Conservation (phyloP, 345 rosid genomes). For the Arabidopsis thaliana region DNA sequence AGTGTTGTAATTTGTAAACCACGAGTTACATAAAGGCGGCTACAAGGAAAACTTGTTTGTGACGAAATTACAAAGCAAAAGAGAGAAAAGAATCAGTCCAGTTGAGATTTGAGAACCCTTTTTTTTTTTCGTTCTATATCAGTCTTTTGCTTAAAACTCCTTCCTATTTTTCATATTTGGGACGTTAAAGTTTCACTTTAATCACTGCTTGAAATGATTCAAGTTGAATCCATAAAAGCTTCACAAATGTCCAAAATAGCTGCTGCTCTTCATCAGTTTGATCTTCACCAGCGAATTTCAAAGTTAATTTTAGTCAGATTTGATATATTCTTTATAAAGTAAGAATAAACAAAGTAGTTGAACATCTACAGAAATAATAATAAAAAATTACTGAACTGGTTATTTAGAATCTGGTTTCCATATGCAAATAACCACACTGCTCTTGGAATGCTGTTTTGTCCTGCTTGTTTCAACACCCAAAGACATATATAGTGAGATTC, state of each 20-base stretch:
- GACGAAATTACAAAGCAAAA: conserved; percentile 1
- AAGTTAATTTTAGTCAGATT: conserved; percentile 10
- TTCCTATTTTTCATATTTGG: neutral
- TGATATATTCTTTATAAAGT: neutral
- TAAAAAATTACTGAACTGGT: conserved; percentile 22
- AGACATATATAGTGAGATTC: conserved; percentile 16
- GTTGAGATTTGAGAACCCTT: neutral
- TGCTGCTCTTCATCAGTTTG: conserved; percentile 23
- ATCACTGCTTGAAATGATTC: conserved; percentile 3
- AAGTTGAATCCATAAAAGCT: conserved; percentile 24
- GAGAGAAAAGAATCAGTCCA: neutral
- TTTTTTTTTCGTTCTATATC: neutral
- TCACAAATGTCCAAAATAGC: conserved; percentile 32
- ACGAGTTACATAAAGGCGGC: conserved; percentile 9
- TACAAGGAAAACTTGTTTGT: conserved; percentile 9
- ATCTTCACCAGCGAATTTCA: conserved; percentile 10
- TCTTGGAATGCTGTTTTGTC: conserved; percentile 39
- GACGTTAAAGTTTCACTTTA: conserved; percentile 12
- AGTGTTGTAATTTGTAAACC: neutral
- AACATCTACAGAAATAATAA: neutral
- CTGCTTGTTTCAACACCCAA: conserved; percentile 31
- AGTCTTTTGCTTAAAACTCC: neutral
- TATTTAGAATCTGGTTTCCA: conserved; percentile 35
- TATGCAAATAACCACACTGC: conserved; percentile 38
- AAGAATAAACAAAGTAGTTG: conserved; percentile 28